These are phyloP conservation scores for Botrytis aclada DNA, from an alignment of 2,329 filamentous ascomycete genomes.

Conservation along the genomic window DNA sequence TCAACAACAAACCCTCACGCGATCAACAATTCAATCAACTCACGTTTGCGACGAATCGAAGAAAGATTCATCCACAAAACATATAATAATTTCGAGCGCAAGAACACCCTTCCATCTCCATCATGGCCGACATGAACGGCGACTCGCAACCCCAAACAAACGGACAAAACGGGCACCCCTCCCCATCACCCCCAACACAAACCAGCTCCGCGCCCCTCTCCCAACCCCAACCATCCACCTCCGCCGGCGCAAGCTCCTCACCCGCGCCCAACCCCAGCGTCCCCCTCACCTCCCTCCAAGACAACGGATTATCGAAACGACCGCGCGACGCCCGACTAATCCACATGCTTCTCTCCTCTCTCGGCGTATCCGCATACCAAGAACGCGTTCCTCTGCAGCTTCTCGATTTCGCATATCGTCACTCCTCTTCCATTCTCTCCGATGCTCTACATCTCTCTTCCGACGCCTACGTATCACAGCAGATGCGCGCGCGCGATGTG, in stretches of 20 bases:
- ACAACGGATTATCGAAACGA: slow-evolving; percentile 44
- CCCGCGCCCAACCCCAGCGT: slow-evolving; percentile 31
- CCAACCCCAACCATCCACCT: slow-evolving; percentile 22
- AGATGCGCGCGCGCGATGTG: slow-evolving; percentile 37
- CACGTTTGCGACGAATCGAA: background rate
- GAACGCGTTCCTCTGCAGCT: slow-evolving; percentile 78
- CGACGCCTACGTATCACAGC: slow-evolving; percentile 59
- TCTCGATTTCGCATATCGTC: slow-evolving; percentile 83
- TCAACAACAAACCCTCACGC: background rate
- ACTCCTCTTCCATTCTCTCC: slow-evolving; percentile 67
- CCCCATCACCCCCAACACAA: slow-evolving; percentile 14
- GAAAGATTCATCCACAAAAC: background rate
- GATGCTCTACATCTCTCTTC: slow-evolving; percentile 67
- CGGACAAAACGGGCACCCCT: slow-evolving; percentile 54
- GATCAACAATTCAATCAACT: background rate
- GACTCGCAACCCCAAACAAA: slow-evolving; percentile 49
- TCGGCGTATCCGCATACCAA: slow-evolving; percentile 77
- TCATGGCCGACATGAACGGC: slow-evolving; percentile 37
- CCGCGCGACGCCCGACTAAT: slow-evolving; percentile 78
- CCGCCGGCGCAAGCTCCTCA: slow-evolving; percentile 8
- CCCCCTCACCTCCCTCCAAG: slow-evolving; percentile 37
- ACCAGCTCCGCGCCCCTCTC: slow-evolving; percentile 34
- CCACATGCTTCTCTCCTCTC: slow-evolving; percentile 74
- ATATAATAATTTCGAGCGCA: background rate
- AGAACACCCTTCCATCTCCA: background rate